Percentiles rank a stretch among this genome's conserved stretches.
Evolutionary conservation across 1,284 basidiomycete genomes (phyloP).

Genomic region (Sparassis latifolia): DNA sequence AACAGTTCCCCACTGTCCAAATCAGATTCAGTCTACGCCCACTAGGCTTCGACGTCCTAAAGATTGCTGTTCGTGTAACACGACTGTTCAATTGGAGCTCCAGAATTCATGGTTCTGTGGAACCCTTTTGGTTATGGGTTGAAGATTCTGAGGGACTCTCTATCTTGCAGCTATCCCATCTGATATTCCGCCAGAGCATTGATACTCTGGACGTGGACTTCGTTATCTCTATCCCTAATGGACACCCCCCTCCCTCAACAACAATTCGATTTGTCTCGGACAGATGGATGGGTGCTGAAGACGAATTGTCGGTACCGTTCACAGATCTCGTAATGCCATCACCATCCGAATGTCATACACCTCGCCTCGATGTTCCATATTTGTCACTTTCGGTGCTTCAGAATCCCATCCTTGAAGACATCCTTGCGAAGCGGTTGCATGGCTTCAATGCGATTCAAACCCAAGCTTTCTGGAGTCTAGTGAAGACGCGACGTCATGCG

Average conservation of each 20-base stretch:
- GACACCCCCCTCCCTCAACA: slow-evolving; percentile 51
- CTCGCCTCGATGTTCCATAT: slow-evolving; percentile 79
- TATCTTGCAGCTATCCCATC: slow-evolving; percentile 80
- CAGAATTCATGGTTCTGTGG: slow-evolving; percentile 69
- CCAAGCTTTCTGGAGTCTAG: slow-evolving; percentile 82
- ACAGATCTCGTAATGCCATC: slow-evolving; percentile 75
- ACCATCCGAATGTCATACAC: slow-evolving; percentile 56
- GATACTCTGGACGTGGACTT: slow-evolving; percentile 67
- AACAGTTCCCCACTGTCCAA: slow-evolving; percentile 78
- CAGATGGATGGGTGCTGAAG: slow-evolving; percentile 91
- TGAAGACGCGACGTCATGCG: slow-evolving; percentile 66
- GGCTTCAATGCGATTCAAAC: slow-evolving; percentile 87
- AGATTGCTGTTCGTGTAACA: slow-evolving; percentile 61
- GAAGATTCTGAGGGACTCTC: slow-evolving; percentile 77
- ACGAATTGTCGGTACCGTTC: slow-evolving; percentile 60
- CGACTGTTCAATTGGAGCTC: slow-evolving; percentile 83
- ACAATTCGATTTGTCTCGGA: slow-evolving; percentile 84
- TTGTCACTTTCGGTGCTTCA: slow-evolving; percentile 53
- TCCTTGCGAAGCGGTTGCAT: slow-evolving; percentile 40
- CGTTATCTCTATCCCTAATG: slow-evolving; percentile 65
- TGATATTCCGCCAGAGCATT: slow-evolving; percentile 68
- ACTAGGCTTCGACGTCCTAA: slow-evolving; percentile 79
- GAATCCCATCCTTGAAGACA: slow-evolving; percentile 40
- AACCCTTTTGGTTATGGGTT: slow-evolving; percentile 96
- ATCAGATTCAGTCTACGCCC: slow-evolving; percentile 73